A percentile compares a stretch with the other conserved stretches of the same genome.
These are phyloP conservation scores for Neopestalotiopsis rosae DNA, from an alignment of 2,329 filamentous ascomycete genomes.

Conservation along the genomic window DNA sequence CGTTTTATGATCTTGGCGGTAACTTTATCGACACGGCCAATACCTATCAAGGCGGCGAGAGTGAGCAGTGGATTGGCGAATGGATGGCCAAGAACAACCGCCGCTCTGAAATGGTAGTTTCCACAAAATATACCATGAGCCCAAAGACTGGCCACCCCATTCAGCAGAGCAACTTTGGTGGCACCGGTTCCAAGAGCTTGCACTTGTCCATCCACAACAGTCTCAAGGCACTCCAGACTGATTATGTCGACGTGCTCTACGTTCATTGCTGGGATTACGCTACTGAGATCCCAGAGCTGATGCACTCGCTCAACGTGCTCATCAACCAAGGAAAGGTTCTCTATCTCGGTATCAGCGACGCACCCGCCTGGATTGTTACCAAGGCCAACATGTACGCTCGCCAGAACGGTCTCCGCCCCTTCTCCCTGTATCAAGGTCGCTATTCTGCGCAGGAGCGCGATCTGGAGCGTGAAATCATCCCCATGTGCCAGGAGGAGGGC, in stretches of 20 bases:
- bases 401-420: background rate
- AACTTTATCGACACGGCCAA: slow-evolving; percentile 71
- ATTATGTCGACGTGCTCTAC: slow-evolving; percentile 49
- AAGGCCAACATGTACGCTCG: slow-evolving; percentile 4
- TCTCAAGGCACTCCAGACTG: slow-evolving; percentile 62
- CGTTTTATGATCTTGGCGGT: slow-evolving; percentile 59
- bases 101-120: slow-evolving; percentile 51
- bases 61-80: slow-evolving; percentile 55
- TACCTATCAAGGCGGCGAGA: slow-evolving; percentile 61
- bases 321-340: background rate
- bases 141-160: slow-evolving; percentile 39
- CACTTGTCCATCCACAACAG: slow-evolving; percentile 56
- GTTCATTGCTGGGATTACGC: background rate
- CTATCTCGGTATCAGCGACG: background rate
- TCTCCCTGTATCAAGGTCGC: background rate
- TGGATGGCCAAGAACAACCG: background rate
- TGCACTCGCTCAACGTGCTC: background rate
- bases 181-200: slow-evolving; percentile 64
- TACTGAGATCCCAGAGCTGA: background rate
- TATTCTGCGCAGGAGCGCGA: background rate
- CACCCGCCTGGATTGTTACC: background rate
- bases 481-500: background rate
- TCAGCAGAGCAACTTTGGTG: slow-evolving; percentile 46
- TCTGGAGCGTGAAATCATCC: background rate
- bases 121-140: slow-evolving; percentile 59